A percentile compares a stretch with the other conserved stretches of the same genome.
phyloP scores from a whole-genome alignment of 179 eudicot species.

The Corrigiola litoralis region DNA sequence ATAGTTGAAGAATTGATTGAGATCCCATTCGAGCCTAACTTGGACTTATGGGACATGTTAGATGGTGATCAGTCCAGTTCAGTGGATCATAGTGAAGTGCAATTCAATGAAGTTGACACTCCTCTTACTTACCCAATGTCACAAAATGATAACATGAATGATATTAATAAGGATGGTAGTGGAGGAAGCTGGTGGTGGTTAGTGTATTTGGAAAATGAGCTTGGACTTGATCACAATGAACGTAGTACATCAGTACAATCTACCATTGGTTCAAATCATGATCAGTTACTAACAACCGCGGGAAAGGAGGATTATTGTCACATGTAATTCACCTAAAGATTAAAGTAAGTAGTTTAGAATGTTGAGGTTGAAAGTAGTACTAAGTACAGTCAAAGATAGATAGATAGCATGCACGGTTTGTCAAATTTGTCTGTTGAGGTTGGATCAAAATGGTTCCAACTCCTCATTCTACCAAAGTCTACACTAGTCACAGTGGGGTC shows the following conservation, averaged over 20 bases:
- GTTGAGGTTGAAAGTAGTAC: slow-evolving; percentile 2
- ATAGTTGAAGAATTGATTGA: slow-evolving; percentile 29
- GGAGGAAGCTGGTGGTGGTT: slow-evolving; percentile 45
- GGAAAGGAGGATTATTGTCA: neutral
- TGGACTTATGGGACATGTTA: slow-evolving; percentile 51
- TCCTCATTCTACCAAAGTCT: neutral
- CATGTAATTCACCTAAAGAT: slow-evolving; percentile 2
- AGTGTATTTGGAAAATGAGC: slow-evolving; percentile 61
- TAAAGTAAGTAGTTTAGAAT: slow-evolving; percentile 21
- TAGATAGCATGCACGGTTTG: neutral
- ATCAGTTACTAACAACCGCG: neutral
- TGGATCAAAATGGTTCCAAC: slow-evolving; percentile 23
- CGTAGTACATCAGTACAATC: slow-evolving; percentile 8
- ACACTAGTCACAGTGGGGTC: neutral
- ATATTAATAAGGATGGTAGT: neutral
- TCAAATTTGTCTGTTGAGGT: slow-evolving; percentile 24
- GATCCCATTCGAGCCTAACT: slow-evolving; percentile 42
- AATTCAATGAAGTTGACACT: slow-evolving; percentile 18
- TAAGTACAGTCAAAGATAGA: slow-evolving; percentile 20
- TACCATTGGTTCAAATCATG: slow-evolving; percentile 2
- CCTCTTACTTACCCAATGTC: neutral
- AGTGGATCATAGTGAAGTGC: slow-evolving; percentile 17
- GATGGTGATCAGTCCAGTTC: slow-evolving; percentile 24
- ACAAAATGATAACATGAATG: slow-evolving; percentile 10
- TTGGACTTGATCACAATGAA: slow-evolving; percentile 34